Conservation (phyloP, 2,329 filamentous ascomycete species). For the Pestalotiopsis sp. region DNA sequence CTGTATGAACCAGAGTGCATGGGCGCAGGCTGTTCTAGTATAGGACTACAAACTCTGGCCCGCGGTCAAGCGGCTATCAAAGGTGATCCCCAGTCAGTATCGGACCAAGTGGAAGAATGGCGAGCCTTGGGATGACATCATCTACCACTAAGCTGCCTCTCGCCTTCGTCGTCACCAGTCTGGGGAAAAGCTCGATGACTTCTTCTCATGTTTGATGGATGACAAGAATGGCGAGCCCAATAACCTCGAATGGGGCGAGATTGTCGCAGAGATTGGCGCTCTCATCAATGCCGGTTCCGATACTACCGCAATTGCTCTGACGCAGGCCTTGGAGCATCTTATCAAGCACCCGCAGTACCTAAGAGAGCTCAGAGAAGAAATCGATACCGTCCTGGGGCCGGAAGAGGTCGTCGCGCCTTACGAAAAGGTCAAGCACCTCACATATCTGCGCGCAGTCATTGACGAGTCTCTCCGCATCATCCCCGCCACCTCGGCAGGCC, state of each 20-base stretch:
- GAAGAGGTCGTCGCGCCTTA: conserved; percentile 2
- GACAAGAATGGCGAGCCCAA: not conserved
- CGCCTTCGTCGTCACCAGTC: not conserved
- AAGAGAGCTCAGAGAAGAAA: conserved; percentile 12
- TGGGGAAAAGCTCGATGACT: not conserved
- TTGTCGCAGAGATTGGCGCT: not conserved
- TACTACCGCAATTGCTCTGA: not conserved
- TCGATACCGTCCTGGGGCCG: conserved; percentile 14
- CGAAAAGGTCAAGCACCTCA: conserved; percentile 8
- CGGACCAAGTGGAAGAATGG: not conserved
- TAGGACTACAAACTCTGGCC: not conserved
- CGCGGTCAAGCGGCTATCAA: not conserved
- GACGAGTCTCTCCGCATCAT: not conserved
- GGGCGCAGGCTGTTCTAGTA: not conserved
- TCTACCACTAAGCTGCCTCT: not conserved
- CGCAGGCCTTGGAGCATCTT: conserved; percentile 10
- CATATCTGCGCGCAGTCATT: not conserved
- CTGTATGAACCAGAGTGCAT: not conserved
- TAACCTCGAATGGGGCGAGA: not conserved
- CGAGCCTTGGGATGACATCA: not conserved
- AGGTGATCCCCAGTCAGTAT: not conserved
- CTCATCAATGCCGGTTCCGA: not conserved
- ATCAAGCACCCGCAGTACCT: conserved; percentile 11
- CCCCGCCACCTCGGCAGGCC: conserved; percentile 36
- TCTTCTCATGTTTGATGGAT: not conserved